Base-by-base conservation (phyloP, 805 yeast species). In the Nakazawaea ishiwadae region DNA sequence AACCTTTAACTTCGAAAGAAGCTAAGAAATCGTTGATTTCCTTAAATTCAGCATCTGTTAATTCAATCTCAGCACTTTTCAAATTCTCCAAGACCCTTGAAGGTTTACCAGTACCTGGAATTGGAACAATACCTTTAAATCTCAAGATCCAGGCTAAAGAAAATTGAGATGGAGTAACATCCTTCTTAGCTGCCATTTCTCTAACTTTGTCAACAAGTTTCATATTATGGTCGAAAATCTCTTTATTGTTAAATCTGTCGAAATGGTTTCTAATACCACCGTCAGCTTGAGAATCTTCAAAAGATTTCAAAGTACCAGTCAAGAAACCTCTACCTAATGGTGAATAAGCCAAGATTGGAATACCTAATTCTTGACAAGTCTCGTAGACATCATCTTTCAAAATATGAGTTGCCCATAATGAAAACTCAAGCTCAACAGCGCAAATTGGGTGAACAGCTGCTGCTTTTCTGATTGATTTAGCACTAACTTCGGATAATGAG, bases 311-410 rank as follows among this genome's bases (percentile, higher is more conserved):
- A 26, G 54, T 47, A 44, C 93, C 95, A 3, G 91, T 81, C 41
- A 89, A 68, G 45, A 81, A 65, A 1, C 96, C 96, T 52, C 85
- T 72, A 9, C 89, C 82, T 40, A 89, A 68, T 21, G 96, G 96
- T 21, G 95, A 83, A 60, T 89, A 89, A 19, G 89, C 85, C 43
- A 86, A 67, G 23, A 86, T 66, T 11, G 91, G 83, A 41, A 89
- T 73, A 12, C 68, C 68, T 24, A 70, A 60, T 46, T 81, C 77
- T 17, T 73, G 70, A 48, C 82, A 76, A 5, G 73, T 70, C 3
- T 69, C 75, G 47, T 80, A 73, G 15, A 84, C 69, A 1, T 91
- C 95, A 54, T 84, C 78, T 2, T 57, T 44, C 33, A 78, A 54
- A 27, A 81, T 73, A n/a, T 83, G 85, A 33, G 76, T 72, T n/a